phyloP scores from a whole-genome alignment of 2,329 filamentous ascomycete genomes.

The Cytospora piceicola region DNA sequence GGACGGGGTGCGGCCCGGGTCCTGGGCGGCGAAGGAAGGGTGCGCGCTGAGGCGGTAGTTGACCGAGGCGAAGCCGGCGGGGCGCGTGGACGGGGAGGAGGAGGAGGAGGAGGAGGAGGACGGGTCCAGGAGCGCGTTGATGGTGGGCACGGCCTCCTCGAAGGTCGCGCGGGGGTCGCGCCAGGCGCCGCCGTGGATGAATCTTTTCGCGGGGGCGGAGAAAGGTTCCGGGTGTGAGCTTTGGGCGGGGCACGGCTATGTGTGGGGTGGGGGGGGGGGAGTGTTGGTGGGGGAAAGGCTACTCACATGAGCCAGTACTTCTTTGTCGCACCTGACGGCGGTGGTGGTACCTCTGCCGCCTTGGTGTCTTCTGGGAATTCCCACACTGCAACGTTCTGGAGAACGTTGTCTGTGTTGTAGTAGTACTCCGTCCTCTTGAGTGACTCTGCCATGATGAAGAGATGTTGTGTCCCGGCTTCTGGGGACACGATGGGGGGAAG shows the following conservation, averaged over 20 bases:
- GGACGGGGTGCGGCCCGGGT: constrained; percentile 43
- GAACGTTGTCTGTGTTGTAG: constrained; percentile 23
- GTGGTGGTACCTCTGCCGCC: neutral
- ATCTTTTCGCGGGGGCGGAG: no score
- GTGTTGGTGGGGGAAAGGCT: neutral
- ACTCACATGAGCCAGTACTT: constrained; percentile 32
- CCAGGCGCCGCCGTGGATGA: constrained; percentile 68
- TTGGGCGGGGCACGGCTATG: no score
- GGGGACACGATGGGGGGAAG: neutral
- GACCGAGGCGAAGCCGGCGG: constrained; percentile 67
- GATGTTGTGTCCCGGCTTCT: neutral
- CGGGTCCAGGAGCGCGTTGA: constrained; percentile 45
- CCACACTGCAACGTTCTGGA: constrained; percentile 31
- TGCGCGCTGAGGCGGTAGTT: constrained; percentile 66
- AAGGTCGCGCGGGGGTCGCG: constrained; percentile 58
- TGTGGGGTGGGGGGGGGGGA: no score
- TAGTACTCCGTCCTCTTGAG: constrained; percentile 29
- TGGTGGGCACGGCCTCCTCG: constrained; percentile 49
- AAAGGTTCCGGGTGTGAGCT: neutral
- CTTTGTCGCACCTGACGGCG: neutral
- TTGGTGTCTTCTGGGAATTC: constrained; percentile 26
- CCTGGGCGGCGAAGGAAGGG: constrained; percentile 52
- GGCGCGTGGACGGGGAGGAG: constrained; percentile 37
- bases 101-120: constrained; percentile 30
- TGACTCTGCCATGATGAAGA: constrained; percentile 22